Base-by-base conservation (phyloP, 441 rosid species). In the Isatis lusitanica region DNA sequence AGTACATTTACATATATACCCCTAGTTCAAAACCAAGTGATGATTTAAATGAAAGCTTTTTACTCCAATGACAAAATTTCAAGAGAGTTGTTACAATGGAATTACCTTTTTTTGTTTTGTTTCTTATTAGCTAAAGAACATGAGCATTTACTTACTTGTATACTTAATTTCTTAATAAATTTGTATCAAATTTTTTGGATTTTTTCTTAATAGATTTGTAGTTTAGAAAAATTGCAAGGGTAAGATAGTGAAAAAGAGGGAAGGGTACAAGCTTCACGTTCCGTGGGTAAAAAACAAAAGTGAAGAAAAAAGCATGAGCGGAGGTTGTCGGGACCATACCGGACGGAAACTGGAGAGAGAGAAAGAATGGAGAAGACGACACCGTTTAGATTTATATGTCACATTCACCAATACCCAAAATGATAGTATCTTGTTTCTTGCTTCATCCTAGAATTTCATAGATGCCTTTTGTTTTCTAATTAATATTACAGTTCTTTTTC, bases 271-370 rank as follows among this genome's bases (percentile, higher is more conserved):
- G 74, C 46, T 75, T 75, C 66, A 68, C 74, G 74, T 69, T 75
- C 79, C 79, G 79, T 55, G 70, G 79, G 79, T 75, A 46, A 69
- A 53, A 71, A 53, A 10, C 42, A 59, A 53, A 74, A 42, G 44
- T 38, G 7, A 36, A 74, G 21, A 2, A 33, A 64, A 64, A 75
- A 62, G 74, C 64, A 68, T 62, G 56, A 69, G 66, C 55, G 30
- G 43, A 67, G 65, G 46, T 56, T 69, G 79, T 63, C 48, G 74
- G 74, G 70, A 75, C 79, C 74, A 69, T 62, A 68, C 42, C 42
- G 18, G 68, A 60, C 73, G 59, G 62, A 24, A 31, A 28, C 16
- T 16, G 31, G 17, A 67, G 38, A 21, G 31, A n/a, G 2, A 63
- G 6, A 6, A 38, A 13, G 31, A 3, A 9, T 38, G 9, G 9